Evolutionary conservation across 305 asterid species (phyloP), one percentile per base, ranked within the genome.

Genomic region (Rubia tinctorum): DNA sequence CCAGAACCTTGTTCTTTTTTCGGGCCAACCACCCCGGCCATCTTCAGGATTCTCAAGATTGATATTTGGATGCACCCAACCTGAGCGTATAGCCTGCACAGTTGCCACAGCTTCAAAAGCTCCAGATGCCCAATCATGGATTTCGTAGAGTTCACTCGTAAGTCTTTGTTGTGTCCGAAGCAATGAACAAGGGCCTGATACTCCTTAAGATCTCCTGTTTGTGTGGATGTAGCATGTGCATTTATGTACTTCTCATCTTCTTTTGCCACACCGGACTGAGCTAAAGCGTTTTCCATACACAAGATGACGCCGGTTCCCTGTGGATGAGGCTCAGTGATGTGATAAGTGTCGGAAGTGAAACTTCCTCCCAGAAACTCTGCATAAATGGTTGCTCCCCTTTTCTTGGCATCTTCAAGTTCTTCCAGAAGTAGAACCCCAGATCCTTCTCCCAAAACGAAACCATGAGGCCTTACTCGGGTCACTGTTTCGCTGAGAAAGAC

Each of bases 361-460:
- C 98, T 91, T 81, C 98, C 98, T 81, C 98, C 98, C 73, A 93
- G 88, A 82, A 93, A 89, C 84, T 93, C 98, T 42, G 98, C 97
- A 77, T 90, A 86, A 68, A 93, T 90, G 45, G 84, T 86, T 79
- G 97, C 98, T 75, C 95, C 93, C 83, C 98, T 91, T 79, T 76
- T 80, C 97, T 88, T 83, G 40, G 98, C 98, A 85, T 92, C 97
- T 80, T 92, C 98, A 77, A 90, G 96, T 83, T 92, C 98, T 81
- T 92, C 97, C 77, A 92, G 75, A 5, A 92, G 94, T 83, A 92
- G 85, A 71, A 92, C 98, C 66, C 97, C 97, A 78, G 92, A 88
- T 63, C 98, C 98, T 90, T 92, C 98, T 69, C 98, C 98, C 97
- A 92, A 84, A 56, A 92, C 98, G 84, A 92, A 92, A 75, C 96